Base-by-base conservation (phyloP, 2,329 filamentous ascomycete genomes). In the Nemania diffusa region DNA sequence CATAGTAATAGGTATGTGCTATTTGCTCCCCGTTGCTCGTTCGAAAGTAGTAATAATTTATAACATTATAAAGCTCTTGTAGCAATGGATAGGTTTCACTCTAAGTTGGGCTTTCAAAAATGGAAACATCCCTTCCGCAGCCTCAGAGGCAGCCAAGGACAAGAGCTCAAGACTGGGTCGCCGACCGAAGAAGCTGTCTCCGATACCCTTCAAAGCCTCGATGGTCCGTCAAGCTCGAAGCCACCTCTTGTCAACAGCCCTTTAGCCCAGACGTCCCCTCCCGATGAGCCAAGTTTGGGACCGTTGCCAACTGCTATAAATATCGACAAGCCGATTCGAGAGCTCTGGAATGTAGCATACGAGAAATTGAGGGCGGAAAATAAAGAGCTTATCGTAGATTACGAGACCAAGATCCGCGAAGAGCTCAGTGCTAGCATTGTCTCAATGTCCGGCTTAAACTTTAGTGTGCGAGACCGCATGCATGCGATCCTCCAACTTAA, bases 331-430 rank as follows among this genome's bases (percentile, higher is more conserved):
- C 24, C 57, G 29, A 60, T 60, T 17, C 57, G 26, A 34, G 50
- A 62, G 2, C 37, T 62, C 20, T 62, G 58, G 58, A 34, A 55
- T 26, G 2, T 55, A 2, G 58, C 58, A 55, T 62, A 62, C 11
- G 24, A 32, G 20, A 55, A 62, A 15, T 26, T 62, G 26, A 34
- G 50, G 6, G 27, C n/a, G 20, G 58, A 62, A 53, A 37, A 62
- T 5, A 8, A 34, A 22, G 37, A 2, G 0, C 58, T 62, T n/a
- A 26, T 62, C 13, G 17, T 5, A 4, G 11, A 46, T 3, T 62
- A 62, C 20, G 50, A 62, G 48, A 3, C 11, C 1, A 46, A 20
- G 40, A 37, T 62, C 24, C 22, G n/a, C 9, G 48, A 48, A 2
- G 32, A 60, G 15, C 17, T 55, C 11, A 48, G n/a, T 13, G 58